Evolutionary conservation across 2,329 filamentous ascomycete genomes (phyloP).

Genomic region (Venturia oleaginea): DNA sequence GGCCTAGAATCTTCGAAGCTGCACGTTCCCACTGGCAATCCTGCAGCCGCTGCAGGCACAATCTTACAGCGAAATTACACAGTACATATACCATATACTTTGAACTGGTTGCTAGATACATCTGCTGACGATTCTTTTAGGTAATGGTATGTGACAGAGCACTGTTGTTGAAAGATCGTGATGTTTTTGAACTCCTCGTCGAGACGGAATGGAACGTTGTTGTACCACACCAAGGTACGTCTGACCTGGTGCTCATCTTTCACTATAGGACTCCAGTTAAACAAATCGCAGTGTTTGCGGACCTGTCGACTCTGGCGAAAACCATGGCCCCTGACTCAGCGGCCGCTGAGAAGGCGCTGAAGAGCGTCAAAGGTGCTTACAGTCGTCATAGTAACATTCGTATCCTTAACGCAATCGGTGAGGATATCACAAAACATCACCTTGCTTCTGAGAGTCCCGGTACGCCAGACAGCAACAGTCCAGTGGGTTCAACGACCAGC

Average conservation of each 20-base stretch:
- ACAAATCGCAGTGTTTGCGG: slow-evolving; percentile 3
- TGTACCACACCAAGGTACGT: slow-evolving; percentile 7
- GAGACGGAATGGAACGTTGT: background rate
- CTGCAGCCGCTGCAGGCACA: background rate
- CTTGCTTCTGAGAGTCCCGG: background rate
- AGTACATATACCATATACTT: background rate
- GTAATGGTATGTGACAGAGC: slow-evolving; percentile 6
- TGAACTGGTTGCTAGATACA: too few species aligned
- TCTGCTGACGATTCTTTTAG: background rate
- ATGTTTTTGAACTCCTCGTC: slow-evolving; percentile 2
- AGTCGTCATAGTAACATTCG: background rate
- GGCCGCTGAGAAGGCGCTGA: background rate
- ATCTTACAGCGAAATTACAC: background rate
- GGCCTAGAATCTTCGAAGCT: background rate
- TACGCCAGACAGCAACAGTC: background rate
- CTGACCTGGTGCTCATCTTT: too few species aligned
- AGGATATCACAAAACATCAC: slow-evolving; percentile 3
- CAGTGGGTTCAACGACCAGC: background rate
- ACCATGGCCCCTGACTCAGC: background rate
- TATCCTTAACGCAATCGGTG: slow-evolving; percentile 4
- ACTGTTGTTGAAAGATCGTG: slow-evolving; percentile 6
- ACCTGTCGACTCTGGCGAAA: background rate
- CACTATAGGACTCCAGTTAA: too few species aligned
- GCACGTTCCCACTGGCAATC: background rate
- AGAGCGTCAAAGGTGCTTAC: background rate